Evolutionary conservation across 139 green algal species (phyloP).

Genomic region (Chlorella vulgaris): DNA sequence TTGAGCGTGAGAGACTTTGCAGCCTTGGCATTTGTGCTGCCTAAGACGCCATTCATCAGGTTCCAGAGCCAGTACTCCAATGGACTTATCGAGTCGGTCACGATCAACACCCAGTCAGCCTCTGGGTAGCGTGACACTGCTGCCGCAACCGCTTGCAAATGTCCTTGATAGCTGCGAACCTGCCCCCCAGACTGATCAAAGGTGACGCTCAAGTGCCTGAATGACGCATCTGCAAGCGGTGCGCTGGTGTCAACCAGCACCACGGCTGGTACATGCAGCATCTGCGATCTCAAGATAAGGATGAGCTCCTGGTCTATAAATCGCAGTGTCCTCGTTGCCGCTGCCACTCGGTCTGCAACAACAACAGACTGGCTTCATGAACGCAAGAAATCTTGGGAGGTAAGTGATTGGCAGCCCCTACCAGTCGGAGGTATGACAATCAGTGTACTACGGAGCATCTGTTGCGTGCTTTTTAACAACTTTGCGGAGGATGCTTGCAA

Average conservation of each 20-base stretch:
- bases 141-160: neutral
- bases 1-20: conserved; percentile 17
- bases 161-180: neutral
- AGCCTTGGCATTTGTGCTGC: neutral
- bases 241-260: neutral
- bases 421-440: neutral
- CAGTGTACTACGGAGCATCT: neutral
- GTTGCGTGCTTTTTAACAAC: neutral
- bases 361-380: too few relatives aligned
- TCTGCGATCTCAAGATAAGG: neutral
- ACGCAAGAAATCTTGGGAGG: too few relatives aligned
- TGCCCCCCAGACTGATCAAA: neutral
- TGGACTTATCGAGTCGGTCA: neutral
- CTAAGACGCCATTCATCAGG: neutral
- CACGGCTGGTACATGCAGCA: neutral
- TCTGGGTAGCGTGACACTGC: neutral
- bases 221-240: neutral
- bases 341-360: neutral
- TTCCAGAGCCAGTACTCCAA: conserved; percentile 21
- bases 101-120: conserved; percentile 10
- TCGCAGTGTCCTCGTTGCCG: neutral
- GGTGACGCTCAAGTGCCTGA: neutral
- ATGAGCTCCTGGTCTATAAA: neutral
- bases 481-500: neutral
- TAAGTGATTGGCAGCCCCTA: neutral